Evolutionary conservation across 2,329 filamentous ascomycete species (phyloP).

Genomic region (Alternaria alternata): DNA sequence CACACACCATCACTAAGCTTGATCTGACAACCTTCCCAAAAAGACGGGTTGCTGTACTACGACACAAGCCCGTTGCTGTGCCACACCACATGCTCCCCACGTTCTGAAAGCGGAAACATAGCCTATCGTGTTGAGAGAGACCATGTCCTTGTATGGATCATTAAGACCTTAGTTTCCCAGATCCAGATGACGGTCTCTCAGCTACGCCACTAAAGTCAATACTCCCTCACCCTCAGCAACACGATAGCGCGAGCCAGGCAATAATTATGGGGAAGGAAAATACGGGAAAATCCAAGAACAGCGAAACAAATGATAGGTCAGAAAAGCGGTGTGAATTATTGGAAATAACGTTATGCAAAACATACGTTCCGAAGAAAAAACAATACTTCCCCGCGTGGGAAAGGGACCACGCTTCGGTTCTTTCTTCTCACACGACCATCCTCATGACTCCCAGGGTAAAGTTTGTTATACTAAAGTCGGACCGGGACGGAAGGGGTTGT

Average conservation of each 20-base stretch:
- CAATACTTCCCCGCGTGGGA: constrained; percentile 2
- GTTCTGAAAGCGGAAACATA: constrained; percentile 6
- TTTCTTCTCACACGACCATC: constrained; percentile 1
- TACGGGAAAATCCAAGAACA: not conserved
- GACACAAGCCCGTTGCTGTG: constrained; percentile 2
- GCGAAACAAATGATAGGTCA: not conserved
- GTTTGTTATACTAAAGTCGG: constrained; percentile 3
- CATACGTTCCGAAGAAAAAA: not conserved
- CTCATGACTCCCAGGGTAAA: constrained; percentile 13
- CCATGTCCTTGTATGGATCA: not conserved
- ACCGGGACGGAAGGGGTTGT: not conserved
- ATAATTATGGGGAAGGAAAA: not conserved
- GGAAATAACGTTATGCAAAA: constrained; percentile 6
- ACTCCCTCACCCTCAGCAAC: not conserved
- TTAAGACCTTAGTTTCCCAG: not conserved
- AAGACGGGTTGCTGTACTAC: not conserved
- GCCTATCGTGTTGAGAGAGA: constrained; percentile 2
- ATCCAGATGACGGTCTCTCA: constrained; percentile 2
- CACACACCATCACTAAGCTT: not conserved
- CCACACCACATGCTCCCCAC: constrained; percentile 5
- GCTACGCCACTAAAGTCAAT: not conserved
- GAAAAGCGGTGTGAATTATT: constrained; percentile 1
- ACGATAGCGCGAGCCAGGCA: not conserved
- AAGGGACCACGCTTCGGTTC: not conserved
- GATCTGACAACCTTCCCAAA: constrained; percentile 1